phyloP scores from a whole-genome alignment of 2,329 filamentous ascomycete genomes.

The Xylaria sp. region DNA sequence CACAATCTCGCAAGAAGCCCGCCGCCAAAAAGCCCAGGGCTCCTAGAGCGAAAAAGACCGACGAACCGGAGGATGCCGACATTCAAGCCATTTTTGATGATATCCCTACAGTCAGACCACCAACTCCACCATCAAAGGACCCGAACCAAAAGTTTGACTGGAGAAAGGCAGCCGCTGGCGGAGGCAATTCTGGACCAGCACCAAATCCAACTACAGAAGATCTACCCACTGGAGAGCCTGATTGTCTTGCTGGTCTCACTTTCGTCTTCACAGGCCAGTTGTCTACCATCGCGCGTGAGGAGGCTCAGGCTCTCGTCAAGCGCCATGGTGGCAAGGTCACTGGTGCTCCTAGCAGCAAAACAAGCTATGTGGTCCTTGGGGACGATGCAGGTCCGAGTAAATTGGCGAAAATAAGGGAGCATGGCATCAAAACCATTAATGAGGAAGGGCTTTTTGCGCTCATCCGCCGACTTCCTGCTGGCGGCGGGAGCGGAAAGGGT shows the following conservation, averaged over 20 bases:
- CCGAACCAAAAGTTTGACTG: slow-evolving; percentile 83
- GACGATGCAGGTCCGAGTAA: slow-evolving; percentile 94
- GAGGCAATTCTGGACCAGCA: slow-evolving; percentile 71
- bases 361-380: slow-evolving; percentile 91
- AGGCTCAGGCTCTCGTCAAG: slow-evolving; percentile 88
- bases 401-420: slow-evolving; percentile 82
- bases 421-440: slow-evolving; percentile 89
- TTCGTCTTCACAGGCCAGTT: slow-evolving; percentile 97
- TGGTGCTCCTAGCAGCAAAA: slow-evolving; percentile 87
- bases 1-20: slow-evolving; percentile 61
- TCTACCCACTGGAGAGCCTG: slow-evolving; percentile 83
- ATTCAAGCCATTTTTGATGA: slow-evolving; percentile 88
- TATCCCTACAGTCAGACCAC: slow-evolving; percentile 84
- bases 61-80: slow-evolving; percentile 73
- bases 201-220: slow-evolving; percentile 73
- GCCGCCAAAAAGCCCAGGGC: slow-evolving; percentile 69
- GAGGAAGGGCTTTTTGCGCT: slow-evolving; percentile 92
- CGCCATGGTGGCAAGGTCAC: slow-evolving; percentile 94
- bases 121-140: slow-evolving; percentile 81
- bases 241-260: slow-evolving; percentile 87
- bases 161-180: slow-evolving; percentile 68
- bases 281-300: slow-evolving; percentile 82
- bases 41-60: slow-evolving; percentile 71
- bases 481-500: slow-evolving; percentile 88
- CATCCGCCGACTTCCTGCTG: slow-evolving; percentile 81